phyloP scores from a whole-genome alignment of 2,329 filamentous ascomycete species.

The Fusarium cicatricum region DNA sequence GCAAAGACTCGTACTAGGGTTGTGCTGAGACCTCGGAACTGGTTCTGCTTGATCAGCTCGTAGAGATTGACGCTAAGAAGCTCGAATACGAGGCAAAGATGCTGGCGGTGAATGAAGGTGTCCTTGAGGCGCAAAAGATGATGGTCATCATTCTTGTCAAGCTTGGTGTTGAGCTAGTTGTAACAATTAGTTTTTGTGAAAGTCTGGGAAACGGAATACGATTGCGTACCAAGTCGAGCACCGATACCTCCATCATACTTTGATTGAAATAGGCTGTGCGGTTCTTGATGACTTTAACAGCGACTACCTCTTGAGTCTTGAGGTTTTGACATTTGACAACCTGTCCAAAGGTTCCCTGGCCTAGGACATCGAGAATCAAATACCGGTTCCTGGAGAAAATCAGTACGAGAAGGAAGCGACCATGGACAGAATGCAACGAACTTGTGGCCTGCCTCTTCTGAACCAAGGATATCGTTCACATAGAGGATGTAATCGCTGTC shows the following conservation, averaged over 20 bases:
- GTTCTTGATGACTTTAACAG: constrained; percentile 99
- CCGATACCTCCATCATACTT: constrained; percentile 99
- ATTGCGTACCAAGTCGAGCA: constrained; percentile 82
- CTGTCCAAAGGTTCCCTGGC: constrained; percentile 97
- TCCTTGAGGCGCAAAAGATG: constrained; percentile 94
- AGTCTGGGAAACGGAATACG: neutral
- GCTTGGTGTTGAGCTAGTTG: constrained; percentile 88
- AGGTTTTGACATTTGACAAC: constrained; percentile 99
- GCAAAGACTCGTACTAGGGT: constrained; percentile 97
- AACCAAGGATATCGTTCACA: constrained; percentile 97
- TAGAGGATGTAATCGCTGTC: constrained; percentile 99
- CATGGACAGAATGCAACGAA: constrained; percentile 52
- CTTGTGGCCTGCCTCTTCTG: constrained; percentile 98
- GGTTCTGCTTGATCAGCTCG: constrained; percentile 99
- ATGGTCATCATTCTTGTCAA: constrained; percentile 99
- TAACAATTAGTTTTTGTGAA: constrained; percentile 36
- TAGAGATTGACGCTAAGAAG: constrained; percentile 97
- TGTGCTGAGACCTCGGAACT: constrained; percentile 96
- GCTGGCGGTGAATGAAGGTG: constrained; percentile 97
- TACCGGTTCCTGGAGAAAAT: constrained; percentile 80
- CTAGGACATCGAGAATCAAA: constrained; percentile 94
- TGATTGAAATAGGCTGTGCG: constrained; percentile 99
- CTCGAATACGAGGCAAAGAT: constrained; percentile 96
- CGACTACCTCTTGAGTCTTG: constrained; percentile 97
- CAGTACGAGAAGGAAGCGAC: neutral